Evolutionary conservation across 2,329 filamentous ascomycete genomes (phyloP), one percentile per base, ranked within the genome.

Genomic region (Xylariaceae sp.): DNA sequence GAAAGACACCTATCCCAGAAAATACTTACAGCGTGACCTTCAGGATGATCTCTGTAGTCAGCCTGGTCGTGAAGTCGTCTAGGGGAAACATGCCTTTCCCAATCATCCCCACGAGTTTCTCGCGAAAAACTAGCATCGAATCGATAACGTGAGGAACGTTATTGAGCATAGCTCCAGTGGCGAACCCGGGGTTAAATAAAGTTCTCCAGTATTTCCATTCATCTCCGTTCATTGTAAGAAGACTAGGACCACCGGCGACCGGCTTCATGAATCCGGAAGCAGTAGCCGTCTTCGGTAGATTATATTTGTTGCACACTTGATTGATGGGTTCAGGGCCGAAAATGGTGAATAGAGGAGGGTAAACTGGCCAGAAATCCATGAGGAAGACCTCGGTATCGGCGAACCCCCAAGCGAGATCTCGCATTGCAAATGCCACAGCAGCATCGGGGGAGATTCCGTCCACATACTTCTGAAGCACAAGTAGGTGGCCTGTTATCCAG

Each of bases 191-290:
- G 19, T 62, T 66, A 26, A 66, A 60, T 3, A 65, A 37, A 16
- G 51, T 44, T 1, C 66, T 63, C 63, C 62, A 67, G 50, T 60
- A 54, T 56, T 67, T 68, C 62, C 65, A 69, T 10, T 54, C 57
- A 10, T 23, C 44, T 37, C 48, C 78, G 67, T 65, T 81, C 79
- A 65, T 62, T 2, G 63, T 56, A 45, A 79, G 70, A 40, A 77
- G 78, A 46, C 81, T 79, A 53, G 81, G 79, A 10, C 79, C 79
- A 7, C 61, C 61, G 19, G 23, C 23, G 4, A 26, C 9, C 23
- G 23, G 23, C 9, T 26, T 9, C 23, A 26, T 26, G 9, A 26
- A 26, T 9, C 23, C 9, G 9, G 9, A 26, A 26, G 23, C 23
- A 26, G 9, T 9, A 26, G 26, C 40, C 20, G 46, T 32, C 41